Base-by-base conservation (phyloP, 2,329 filamentous ascomycete genomes). In the Tolypocladium album region DNA sequence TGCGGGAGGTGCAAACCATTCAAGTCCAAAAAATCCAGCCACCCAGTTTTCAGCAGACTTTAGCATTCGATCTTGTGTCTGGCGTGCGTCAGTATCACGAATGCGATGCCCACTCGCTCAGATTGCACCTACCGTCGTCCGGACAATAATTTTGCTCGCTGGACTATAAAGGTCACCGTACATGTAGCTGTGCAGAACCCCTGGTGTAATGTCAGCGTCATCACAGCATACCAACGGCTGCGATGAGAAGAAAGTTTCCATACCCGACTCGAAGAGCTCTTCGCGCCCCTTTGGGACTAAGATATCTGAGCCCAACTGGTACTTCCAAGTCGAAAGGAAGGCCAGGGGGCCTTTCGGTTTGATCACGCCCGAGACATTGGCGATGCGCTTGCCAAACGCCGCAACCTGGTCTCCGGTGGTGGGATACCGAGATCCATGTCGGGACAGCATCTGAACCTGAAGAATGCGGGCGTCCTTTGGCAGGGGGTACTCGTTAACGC, bases 41-140 rank as follows among this genome's bases (percentile, higher is more conserved):
- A 91, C 75, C 72, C 90, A 92, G 71, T 92, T 88, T 71, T 92
- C 88, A 3, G 88, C 88, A 45, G 82, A 87, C 70, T 91, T 86
- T 27, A 88, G 76, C 88, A 92, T 92, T 31, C 89, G 84, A 68
- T 89, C 85, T 69, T 92, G 87, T 1, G 88, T 89, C 76, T 79
- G 40, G 1, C 20, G 1, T n/a, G 0, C 47, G 62, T 70, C 57
- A 69, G 64, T 45, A 42, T 42, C 11, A 39, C 8, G n/a, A 17
- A n/a, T 7, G 27, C 43, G 7, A n/a, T n/a, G 38, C 31, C 11
- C 36, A 9, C 22, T 3, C 15, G 45, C 42, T 20, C 43, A 56
- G 34, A 31, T 38, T 57, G 45, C 9, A 63, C 75, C 59, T 70
- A 78, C 77, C 58, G 88, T 90, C 1, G 88, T 90, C 36, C 88